Conservation (phyloP, 169 alveolate genomes). For the Hepatocystis sp. region DNA sequence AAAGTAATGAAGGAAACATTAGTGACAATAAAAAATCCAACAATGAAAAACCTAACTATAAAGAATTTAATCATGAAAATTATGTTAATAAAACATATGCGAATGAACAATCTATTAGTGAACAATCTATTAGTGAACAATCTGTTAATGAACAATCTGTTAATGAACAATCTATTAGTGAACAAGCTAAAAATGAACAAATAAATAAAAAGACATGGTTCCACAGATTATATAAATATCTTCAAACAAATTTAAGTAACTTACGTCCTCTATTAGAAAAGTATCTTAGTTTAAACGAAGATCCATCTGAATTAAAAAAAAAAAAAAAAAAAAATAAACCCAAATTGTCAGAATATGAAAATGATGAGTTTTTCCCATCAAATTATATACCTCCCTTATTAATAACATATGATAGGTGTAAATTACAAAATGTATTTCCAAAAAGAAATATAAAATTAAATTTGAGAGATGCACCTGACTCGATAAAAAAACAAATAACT, state of each 20-base stretch:
- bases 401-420: constrained; percentile 20
- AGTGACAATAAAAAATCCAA: background rate
- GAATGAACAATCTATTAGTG: background rate
- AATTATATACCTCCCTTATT: constrained; percentile 57
- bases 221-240: too few species aligned
- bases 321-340: background rate
- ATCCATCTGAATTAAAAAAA: background rate
- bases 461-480: constrained; percentile 37
- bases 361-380: constrained; percentile 28
- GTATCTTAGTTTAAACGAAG: too few species aligned
- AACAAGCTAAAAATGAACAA: too few species aligned
- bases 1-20: background rate
- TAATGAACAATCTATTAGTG: too few species aligned
- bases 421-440: constrained; percentile 35
- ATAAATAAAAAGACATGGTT: too few species aligned
- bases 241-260: background rate
- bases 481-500: constrained; percentile 13
- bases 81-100: background rate
- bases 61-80: background rate
- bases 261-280: too few species aligned
- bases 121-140: too few species aligned
- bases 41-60: background rate
- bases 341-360: background rate
- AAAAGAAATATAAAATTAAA: constrained; percentile 11
- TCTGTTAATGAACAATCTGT: too few species aligned